Evolutionary conservation across 1,139 yeast genomes (phyloP).

Genomic region (Debaryomyces sp.): DNA sequence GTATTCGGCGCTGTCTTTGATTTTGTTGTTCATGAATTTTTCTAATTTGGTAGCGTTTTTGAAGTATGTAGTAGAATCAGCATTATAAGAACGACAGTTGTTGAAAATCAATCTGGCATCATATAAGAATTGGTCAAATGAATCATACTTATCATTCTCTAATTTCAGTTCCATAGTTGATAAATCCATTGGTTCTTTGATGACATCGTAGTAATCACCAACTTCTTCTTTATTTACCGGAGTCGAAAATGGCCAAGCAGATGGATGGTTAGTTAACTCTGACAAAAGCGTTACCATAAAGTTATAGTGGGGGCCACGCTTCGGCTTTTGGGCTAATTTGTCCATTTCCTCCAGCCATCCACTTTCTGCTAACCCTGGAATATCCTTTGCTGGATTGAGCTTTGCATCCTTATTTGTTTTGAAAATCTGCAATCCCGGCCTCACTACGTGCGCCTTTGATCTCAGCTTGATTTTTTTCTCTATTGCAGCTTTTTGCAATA

Average conservation of each 20-base stretch:
- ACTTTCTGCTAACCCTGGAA: slow-evolving; percentile 87
- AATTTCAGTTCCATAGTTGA: slow-evolving; percentile 93
- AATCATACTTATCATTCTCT: slow-evolving; percentile 88
- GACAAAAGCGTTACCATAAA: slow-evolving; percentile 86
- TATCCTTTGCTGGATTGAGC: slow-evolving; percentile 61
- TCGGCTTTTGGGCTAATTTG: slow-evolving; percentile 91
- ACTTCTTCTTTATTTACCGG: slow-evolving; percentile 95
- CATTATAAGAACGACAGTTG: slow-evolving; percentile 87
- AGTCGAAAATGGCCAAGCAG: slow-evolving; percentile 98
- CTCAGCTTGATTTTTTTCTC: slow-evolving; percentile 79
- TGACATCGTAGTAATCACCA: slow-evolving; percentile 93
- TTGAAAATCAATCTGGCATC: slow-evolving; percentile 86
- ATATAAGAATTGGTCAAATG: slow-evolving; percentile 88
- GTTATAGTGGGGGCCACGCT: slow-evolving; percentile 92
- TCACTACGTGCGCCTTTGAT: slow-evolving; percentile 76
- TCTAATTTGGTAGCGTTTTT: slow-evolving; percentile 91
- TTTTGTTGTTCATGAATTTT: slow-evolving; percentile 77
- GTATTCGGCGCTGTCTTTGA: slow-evolving; percentile 83
- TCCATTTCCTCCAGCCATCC: slow-evolving; percentile 99
- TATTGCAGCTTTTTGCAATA: slow-evolving; percentile 89
- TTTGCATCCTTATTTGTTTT: slow-evolving; percentile 50
- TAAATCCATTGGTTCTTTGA: slow-evolving; percentile 98
- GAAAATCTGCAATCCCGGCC: slow-evolving; percentile 81
- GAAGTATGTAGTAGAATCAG: slow-evolving; percentile 87
- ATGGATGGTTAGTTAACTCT: slow-evolving; percentile 91